Percentiles rank a stretch among this genome's conserved stretches.
Conservation (phyloP, 495 filamentous ascomycete genomes). For the Choiromyces venosus region DNA sequence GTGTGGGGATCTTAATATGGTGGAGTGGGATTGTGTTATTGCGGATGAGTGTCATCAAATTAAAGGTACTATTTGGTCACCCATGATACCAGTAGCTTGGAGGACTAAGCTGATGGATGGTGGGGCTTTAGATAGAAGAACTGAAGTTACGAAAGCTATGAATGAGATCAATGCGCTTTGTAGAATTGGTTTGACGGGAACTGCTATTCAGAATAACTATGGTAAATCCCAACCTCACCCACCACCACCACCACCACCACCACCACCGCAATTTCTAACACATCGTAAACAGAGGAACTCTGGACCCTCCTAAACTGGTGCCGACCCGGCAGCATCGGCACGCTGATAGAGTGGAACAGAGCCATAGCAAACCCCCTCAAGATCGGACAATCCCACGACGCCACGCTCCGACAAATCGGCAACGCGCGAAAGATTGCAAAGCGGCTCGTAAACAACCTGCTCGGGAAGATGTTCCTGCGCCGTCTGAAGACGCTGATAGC, state of each 20-base stretch:
- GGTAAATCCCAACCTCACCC: slow-evolving; percentile 17
- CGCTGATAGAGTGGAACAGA: slow-evolving; percentile 68
- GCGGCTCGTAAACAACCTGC: slow-evolving; percentile 77
- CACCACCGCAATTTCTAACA: slow-evolving; percentile 5
- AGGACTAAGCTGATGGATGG: slow-evolving; percentile 3
- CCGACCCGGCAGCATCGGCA: slow-evolving; percentile 81
- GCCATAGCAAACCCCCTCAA: slow-evolving; percentile 73
- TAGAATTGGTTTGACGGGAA: slow-evolving; percentile 88
- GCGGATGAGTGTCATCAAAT: slow-evolving; percentile 94
- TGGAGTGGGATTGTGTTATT: slow-evolving; percentile 94
- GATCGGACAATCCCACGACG: slow-evolving; percentile 85
- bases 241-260: not conserved
- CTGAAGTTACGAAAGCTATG: slow-evolving; percentile 79
- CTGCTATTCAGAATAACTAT: slow-evolving; percentile 96
- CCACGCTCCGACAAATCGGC: slow-evolving; percentile 77
- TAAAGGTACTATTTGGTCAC: slow-evolving; percentile 49
- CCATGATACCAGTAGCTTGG: not conserved
- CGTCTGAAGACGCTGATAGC: slow-evolving; percentile 91
- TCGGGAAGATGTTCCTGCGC: slow-evolving; percentile 87
- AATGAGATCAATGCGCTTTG: slow-evolving; percentile 88
- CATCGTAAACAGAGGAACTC: slow-evolving; percentile 60
- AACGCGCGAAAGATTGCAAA: slow-evolving; percentile 74
- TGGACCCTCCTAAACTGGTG: slow-evolving; percentile 98
- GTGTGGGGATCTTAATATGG: slow-evolving; percentile 67
- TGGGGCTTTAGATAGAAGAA: slow-evolving; percentile 52